phyloP scores from a whole-genome alignment of 345 rosid species.

The Carallia pectinifolia region DNA sequence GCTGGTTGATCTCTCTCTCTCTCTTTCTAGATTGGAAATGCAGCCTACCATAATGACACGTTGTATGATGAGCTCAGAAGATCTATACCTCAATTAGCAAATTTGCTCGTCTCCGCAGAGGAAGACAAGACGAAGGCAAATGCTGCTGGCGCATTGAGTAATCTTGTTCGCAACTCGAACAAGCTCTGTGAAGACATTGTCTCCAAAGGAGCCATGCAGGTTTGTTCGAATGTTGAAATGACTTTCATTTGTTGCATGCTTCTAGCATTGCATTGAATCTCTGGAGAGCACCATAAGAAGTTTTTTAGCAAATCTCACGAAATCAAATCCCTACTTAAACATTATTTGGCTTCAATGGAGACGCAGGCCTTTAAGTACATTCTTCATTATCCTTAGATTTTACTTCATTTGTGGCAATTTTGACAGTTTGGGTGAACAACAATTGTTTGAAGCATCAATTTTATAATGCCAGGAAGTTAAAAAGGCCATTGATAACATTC shows the following conservation, averaged over 20 bases:
- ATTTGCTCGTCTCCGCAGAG: slow-evolving; percentile 65
- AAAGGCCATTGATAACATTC: no score
- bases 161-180: slow-evolving; percentile 93
- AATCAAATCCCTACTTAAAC: no score
- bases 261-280: neutral
- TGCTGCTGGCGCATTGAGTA: slow-evolving; percentile 96
- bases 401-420: no score
- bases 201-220: slow-evolving; percentile 94
- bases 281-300: neutral
- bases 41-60: slow-evolving; percentile 83
- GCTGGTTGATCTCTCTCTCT: neutral
- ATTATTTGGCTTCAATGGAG: no score
- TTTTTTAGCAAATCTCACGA: neutral
- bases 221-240: slow-evolving; percentile 17
- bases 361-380: neutral
- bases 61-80: slow-evolving; percentile 81
- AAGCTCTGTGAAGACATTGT: slow-evolving; percentile 87
- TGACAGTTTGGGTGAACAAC: no score
- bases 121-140: slow-evolving; percentile 98
- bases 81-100: slow-evolving; percentile 80
- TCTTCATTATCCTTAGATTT: neutral
- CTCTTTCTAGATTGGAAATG: slow-evolving; percentile 74
- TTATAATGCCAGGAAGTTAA: no score
- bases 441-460: no score
- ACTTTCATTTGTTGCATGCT: neutral